Base-by-base conservation (phyloP, 768 basidiomycete genomes). In the Phanerochaete sordida region DNA sequence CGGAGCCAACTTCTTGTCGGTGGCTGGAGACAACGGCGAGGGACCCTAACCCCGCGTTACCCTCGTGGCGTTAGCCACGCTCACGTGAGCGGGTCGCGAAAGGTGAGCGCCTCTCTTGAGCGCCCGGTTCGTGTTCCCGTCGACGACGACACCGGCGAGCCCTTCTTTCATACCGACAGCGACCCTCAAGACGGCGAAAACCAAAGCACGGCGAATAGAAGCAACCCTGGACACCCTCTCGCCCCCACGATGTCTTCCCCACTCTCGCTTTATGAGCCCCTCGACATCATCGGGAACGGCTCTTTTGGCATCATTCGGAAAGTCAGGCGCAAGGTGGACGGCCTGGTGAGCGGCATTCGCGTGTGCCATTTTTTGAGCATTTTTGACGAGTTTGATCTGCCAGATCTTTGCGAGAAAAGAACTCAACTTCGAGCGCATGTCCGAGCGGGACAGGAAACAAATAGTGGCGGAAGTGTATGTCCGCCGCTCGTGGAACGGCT, bases 231-330 rank as follows among this genome's bases (percentile, higher is more conserved):
- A 49, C 28, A 26, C 48, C 26, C 5, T 49, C 12, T 13, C 50
- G 16, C 16, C 9, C 33, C n/a, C n/a, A n/a, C n/a, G n/a, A 68
- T 73, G 66, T 64, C 73, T 31, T 65, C 70, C 15, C 68, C 86
- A 65, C 77, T 95, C 23, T 90, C 91, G 66, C 81, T 83, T 51
- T 98, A 96, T 68, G 93, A 94, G 62, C 79, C 92, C 7, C 80
- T 95, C 49, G 94, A 95, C 64, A 81, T 97, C 59, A 96, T 99
- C 49, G 97, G 97, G 3, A 98, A 95, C 67, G 97, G 97, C 27
- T 92, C 91, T 4, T 99, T 99, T 77, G 97, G 97, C 1, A 92
- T 98, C 62, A 99, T 99, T 64, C 86, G 94, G 61, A 98, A 98
- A 77, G 95, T 98, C 13, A 80, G 86, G 62, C 78, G 94, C 66